phyloP scores from a whole-genome alignment of 768 basidiomycete species.

The Galerina sulciceps region DNA sequence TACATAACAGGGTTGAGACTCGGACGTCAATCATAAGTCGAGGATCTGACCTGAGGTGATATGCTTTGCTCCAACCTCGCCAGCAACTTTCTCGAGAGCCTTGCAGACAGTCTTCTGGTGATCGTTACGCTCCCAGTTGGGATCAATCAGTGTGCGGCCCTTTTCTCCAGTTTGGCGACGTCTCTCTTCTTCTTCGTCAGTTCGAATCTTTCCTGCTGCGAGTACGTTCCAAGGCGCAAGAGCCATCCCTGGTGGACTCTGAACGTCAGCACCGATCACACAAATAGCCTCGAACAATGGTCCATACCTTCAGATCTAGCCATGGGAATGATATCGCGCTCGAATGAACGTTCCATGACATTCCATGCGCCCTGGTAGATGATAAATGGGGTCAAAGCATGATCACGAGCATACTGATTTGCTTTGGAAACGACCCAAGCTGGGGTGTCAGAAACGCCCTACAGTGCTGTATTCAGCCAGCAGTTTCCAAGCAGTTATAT shows the following conservation, averaged over 20 bases:
- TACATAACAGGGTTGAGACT: slow-evolving; percentile 5
- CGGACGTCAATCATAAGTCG: no score
- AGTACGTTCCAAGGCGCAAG: no score
- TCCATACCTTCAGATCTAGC: slow-evolving; percentile 36
- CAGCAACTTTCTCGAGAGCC: slow-evolving; percentile 51
- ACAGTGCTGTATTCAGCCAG: background rate
- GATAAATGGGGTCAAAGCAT: slow-evolving; percentile 54
- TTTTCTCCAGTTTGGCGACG: slow-evolving; percentile 32
- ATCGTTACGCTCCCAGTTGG: slow-evolving; percentile 48
- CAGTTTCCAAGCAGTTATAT: background rate
- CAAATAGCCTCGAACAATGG: no score
- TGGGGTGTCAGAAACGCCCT: slow-evolving; percentile 48
- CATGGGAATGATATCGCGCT: slow-evolving; percentile 59
- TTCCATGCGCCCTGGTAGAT: slow-evolving; percentile 58
- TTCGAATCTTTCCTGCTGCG: slow-evolving; percentile 45
- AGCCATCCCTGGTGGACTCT: no score
- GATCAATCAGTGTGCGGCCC: slow-evolving; percentile 33
- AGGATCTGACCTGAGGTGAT: slow-evolving; percentile 45
- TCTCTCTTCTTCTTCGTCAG: slow-evolving; percentile 42
- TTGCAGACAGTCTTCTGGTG: slow-evolving; percentile 41
- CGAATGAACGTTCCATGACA: slow-evolving; percentile 49
- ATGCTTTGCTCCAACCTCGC: slow-evolving; percentile 47
- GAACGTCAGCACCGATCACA: no score
- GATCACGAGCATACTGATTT: slow-evolving; percentile 53
- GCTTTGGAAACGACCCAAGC: slow-evolving; percentile 54